Evolutionary conservation across 495 filamentous ascomycete genomes (phyloP), one percentile per base, ranked within the genome.

Genomic region (Aspergillus sparsus): DNA sequence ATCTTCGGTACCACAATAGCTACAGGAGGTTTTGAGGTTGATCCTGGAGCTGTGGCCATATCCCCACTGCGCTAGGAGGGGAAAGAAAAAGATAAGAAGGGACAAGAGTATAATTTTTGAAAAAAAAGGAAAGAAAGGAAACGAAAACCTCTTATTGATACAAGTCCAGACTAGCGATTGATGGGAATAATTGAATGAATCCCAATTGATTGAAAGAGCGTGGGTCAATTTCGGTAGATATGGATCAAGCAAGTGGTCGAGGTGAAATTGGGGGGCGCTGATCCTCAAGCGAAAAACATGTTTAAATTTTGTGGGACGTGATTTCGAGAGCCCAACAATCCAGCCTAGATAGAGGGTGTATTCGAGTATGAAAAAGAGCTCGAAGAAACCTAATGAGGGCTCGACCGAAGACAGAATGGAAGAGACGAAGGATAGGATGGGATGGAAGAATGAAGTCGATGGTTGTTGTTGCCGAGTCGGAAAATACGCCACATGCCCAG

Each of bases 1-100:
- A 56, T 56, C 10, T 56, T 45, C 15, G 54, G 54, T 21, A 56
- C 41, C 27, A 56, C 54, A 6, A 47, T 15, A 11, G 54, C 16
- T 44, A 56, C 35, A 46, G 54, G 41, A 34, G 7, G 18, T 6
- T 16, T 35, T 45, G 5, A 15, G 34, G 10, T 44, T 7, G 37
- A 13, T 12, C 33, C 32, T 15, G 53, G 37, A n/a, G 16, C 53
- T 8, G 53, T 5, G 5, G 37, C 53, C 53, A 46, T 55, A 9
- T 41, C 35, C 13, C 41, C 52, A 37, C 27, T 36, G 18, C 34
- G 16, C 27, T 2, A 21, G 35, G n/a, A 21, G 35, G n/a, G 9
- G 6, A 15, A 41, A 13, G 41, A 27, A 41, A 52, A 32, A 52
- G 1, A 27, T 21, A n/a, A 37, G 34, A 21, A 10, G 18, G 4